Evolutionary conservation across 139 green algal genomes (phyloP).

Genomic region (Yamagishiella unicocca): DNA sequence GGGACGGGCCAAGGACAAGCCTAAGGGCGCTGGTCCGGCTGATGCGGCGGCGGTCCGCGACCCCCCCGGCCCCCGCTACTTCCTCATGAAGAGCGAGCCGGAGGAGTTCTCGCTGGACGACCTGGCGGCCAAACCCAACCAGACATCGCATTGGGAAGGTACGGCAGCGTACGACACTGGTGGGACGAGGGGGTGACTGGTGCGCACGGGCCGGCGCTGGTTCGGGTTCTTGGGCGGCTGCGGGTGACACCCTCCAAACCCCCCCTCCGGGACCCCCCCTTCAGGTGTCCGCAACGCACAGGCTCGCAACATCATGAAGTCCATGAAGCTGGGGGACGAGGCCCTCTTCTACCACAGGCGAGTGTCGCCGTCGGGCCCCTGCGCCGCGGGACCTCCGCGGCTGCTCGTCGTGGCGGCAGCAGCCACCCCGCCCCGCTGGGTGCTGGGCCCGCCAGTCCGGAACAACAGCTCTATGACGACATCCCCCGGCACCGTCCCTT

Average conservation of each 20-base stretch:
- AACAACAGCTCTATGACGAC: too few species aligned
- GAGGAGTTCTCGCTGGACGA: constrained; percentile 78
- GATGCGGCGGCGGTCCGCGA: background rate
- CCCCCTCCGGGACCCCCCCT: too few species aligned
- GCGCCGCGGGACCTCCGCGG: too few species aligned
- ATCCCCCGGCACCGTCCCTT: too few species aligned
- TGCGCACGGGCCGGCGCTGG: background rate
- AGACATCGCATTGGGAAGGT: constrained; percentile 77
- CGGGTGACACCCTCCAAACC: background rate
- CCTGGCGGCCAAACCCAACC: constrained; percentile 47
- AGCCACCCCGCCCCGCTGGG: too few species aligned
- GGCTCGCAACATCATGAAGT: constrained; percentile 81
- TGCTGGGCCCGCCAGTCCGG: too few species aligned
- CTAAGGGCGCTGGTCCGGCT: background rate
- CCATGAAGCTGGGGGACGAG: constrained; percentile 70
- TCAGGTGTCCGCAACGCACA: constrained; percentile 77
- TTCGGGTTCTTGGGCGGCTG: background rate
- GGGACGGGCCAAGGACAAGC: background rate
- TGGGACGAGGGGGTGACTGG: background rate
- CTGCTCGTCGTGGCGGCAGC: too few species aligned
- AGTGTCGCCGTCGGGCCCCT: too few species aligned
- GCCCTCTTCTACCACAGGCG: constrained; percentile 78
- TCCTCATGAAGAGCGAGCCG: constrained; percentile 77
- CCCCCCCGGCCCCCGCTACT: background rate
- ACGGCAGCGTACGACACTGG: too few species aligned